Percentiles rank a stretch among this genome's conserved stretches.
These are phyloP conservation scores for Blastobotrys malaysiensis DNA, from an alignment of 1,139 yeast species.

Conservation along the genomic window DNA sequence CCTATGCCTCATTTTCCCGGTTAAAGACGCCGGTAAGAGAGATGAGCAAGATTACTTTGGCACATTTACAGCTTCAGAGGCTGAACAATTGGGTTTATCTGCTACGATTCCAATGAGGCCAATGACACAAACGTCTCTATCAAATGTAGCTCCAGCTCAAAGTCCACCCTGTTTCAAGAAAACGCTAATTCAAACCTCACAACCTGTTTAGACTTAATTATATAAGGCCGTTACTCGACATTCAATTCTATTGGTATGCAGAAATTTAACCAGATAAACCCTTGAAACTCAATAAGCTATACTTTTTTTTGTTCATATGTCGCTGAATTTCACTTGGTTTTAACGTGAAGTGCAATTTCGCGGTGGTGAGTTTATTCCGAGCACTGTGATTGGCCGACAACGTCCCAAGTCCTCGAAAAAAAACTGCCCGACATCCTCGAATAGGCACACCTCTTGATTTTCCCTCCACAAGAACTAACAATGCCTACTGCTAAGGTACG, in stretches of 20 bases:
- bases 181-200: no score
- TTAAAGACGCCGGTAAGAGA: conserved; percentile 29
- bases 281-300: no score
- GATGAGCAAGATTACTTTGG: conserved; percentile 38
- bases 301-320: neutral
- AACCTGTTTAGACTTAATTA: no score
- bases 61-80: conserved; percentile 8
- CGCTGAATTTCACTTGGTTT: neutral
- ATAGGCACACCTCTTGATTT: neutral
- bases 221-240: no score
- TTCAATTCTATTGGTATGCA: no score
- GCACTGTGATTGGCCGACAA: neutral
- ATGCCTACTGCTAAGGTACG: conserved; percentile 8
- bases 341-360: neutral
- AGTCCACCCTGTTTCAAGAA: no score
- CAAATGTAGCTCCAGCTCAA: no score
- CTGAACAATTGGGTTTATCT: conserved; percentile 2
- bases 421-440: neutral
- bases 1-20: conserved; percentile 36
- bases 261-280: no score
- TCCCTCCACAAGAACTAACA: neutral
- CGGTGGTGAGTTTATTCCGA: neutral
- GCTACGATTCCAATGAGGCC: no score
- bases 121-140: no score
- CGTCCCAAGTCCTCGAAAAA: neutral